Evolutionary conservation across 208 protist genomes (phyloP), one percentile per base, ranked within the genome.

Genomic region (Trypanosoma caninum): DNA sequence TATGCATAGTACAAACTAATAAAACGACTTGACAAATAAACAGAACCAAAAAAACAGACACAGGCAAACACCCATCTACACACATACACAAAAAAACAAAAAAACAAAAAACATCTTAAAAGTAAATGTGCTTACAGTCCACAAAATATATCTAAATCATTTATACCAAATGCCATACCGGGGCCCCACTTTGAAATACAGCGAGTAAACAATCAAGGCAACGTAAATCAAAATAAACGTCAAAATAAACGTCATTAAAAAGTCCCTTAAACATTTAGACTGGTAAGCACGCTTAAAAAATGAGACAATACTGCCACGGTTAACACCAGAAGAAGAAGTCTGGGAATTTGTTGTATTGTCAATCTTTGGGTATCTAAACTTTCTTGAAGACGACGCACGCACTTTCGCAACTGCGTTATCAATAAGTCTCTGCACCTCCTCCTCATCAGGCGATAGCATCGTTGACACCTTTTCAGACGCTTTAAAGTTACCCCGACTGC

Each of bases 391-490:
- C 23, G 45, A 22, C 14, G 47, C 57, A 25, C 70, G 79, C 5
- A 80, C 86, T 33, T 74, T 73, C 2, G 76, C 70, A 11, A 89
- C 63, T 20, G 87, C 87, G 27, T 87, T 74, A 40, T 91, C 82
- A 42, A 94, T 84, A 30, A 91, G 66, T 35, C 67, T 65, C 76
- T 89, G 73, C 51, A 94, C 87, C 5, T 72, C 76, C 1, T 42
- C 74, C 64, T 78, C 73, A 62, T 90, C 81, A 6, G 75, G 54
- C 60, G 72, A 22, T 37, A 74, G 35, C 52, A 84, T 56, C 67
- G 61, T 10, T 62, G 67, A 20, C 42, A 14, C 22, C 18, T 70
- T 45, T 27, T 22, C 16, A 10, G 37, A 6, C 45, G 28, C 14
- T 14, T 1, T 11, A 35, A 33, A 11, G 18, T 46, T 46, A 44